phyloP scores from a whole-genome alignment of 495 filamentous ascomycete species.

The Niebla homalea region DNA sequence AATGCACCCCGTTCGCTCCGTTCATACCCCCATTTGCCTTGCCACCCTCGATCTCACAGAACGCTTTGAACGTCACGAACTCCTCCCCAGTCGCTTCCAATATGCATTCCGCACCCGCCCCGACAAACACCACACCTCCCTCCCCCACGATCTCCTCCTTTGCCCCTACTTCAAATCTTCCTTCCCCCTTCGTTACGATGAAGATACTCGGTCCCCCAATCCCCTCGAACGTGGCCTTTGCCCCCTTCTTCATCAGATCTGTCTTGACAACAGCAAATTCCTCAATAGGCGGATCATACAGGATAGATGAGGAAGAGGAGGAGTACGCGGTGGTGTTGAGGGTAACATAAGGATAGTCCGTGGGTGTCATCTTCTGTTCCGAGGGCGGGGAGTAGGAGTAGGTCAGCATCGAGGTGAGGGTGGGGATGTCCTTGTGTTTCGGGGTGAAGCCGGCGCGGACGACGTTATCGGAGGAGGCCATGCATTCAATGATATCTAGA shows the following conservation, averaged over 20 bases:
- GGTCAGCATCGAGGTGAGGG: slow-evolving; percentile 82
- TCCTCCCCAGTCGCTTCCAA: slow-evolving; percentile 50
- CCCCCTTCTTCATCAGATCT: slow-evolving; percentile 51
- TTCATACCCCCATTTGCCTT: slow-evolving; percentile 38
- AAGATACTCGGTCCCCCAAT: slow-evolving; percentile 85
- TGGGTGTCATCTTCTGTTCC: slow-evolving; percentile 81
- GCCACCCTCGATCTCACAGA: slow-evolving; percentile 66
- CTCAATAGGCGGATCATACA: slow-evolving; percentile 94
- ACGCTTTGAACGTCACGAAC: slow-evolving; percentile 88
- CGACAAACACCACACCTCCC: slow-evolving; percentile 86
- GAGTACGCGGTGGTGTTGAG: slow-evolving; percentile 68
- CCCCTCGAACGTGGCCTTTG: slow-evolving; percentile 73
- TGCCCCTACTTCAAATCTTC: slow-evolving; percentile 69
- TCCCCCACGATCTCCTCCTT: slow-evolving; percentile 59
- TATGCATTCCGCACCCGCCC: slow-evolving; percentile 73
- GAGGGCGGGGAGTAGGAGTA: slow-evolving; percentile 89
- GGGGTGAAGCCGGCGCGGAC: slow-evolving; percentile 95
- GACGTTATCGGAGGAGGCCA: slow-evolving; percentile 96
- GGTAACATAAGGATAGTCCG: slow-evolving; percentile 60
- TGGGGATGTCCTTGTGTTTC: slow-evolving; percentile 93
- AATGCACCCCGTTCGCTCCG: slow-evolving; percentile 12
- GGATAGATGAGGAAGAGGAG: slow-evolving; percentile 48
- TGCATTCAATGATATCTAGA: slow-evolving; percentile 89
- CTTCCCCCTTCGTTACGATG: slow-evolving; percentile 73
- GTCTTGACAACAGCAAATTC: slow-evolving; percentile 88